Evolutionary conservation across 345 rosid species (phyloP).

Genomic region (Eucalyptus caleyi): DNA sequence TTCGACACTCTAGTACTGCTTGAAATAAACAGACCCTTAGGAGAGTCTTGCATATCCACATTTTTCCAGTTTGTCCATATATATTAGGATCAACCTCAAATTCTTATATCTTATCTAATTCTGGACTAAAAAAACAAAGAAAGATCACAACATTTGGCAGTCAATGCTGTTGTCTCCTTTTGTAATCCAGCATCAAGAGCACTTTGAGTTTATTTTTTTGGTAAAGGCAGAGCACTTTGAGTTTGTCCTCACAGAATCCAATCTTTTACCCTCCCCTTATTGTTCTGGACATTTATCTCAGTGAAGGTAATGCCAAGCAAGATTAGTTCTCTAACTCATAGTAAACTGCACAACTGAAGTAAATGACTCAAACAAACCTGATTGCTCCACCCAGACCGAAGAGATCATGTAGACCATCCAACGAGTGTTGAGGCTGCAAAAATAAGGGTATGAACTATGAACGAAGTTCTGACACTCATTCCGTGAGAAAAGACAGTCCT

Average conservation of each 20-base stretch:
- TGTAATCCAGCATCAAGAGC: background rate
- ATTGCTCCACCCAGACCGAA: constrained; percentile 56
- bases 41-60: background rate
- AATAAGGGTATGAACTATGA: background rate
- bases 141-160: background rate
- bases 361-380: constrained; percentile 17
- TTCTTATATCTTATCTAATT: background rate
- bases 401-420: constrained; percentile 64
- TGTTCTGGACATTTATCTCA: background rate
- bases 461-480: background rate
- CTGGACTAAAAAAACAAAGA: background rate
- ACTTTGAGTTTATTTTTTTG: too few species aligned
- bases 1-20: constrained; percentile 40
- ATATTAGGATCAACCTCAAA: background rate
- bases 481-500: background rate
- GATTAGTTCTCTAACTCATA: background rate
- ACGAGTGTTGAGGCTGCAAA: constrained; percentile 52
- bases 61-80: background rate
- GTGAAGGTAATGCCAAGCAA: background rate
- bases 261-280: background rate
- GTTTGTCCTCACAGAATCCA: background rate
- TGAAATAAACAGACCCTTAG: background rate
- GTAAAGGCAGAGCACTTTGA: background rate
- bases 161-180: background rate
- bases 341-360: background rate